Evolutionary conservation across 2,329 filamentous ascomycete species (phyloP).

Genomic region (Pseudovirgaria hyperparasitica): DNA sequence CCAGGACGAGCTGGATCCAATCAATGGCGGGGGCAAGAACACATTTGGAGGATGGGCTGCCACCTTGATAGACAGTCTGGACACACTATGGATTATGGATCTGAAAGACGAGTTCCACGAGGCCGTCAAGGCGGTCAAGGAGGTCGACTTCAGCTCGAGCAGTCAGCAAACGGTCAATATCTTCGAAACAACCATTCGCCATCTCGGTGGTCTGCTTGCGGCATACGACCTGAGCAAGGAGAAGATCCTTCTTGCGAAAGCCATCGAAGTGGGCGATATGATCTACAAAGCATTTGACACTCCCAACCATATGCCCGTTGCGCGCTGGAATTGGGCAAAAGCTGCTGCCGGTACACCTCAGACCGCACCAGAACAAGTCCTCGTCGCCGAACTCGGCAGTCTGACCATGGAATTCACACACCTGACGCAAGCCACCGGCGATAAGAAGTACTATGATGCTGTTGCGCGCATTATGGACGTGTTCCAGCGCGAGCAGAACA

Average conservation of each 20-base stretch:
- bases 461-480: constrained; percentile 20
- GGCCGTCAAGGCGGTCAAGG: constrained; percentile 30
- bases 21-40: constrained; percentile 24
- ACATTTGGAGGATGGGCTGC: constrained; percentile 37
- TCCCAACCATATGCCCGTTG: constrained; percentile 29
- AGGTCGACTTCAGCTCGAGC: constrained; percentile 31
- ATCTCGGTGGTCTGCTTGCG: constrained; percentile 23
- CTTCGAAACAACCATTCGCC: constrained; percentile 38
- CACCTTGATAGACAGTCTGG: constrained; percentile 33
- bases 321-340: constrained; percentile 27
- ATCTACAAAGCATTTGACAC: constrained; percentile 37
- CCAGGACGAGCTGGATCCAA: constrained; percentile 32
- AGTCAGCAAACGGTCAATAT: constrained; percentile 31
- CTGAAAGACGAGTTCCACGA: constrained; percentile 34
- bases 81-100: constrained; percentile 37
- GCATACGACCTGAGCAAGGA: constrained; percentile 25
- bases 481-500: constrained; percentile 17
- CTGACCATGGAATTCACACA: constrained; percentile 29
- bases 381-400: constrained; percentile 35
- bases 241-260: constrained; percentile 22
- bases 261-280: constrained; percentile 27
- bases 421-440: constrained; percentile 21
- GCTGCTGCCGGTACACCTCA: constrained; percentile 13
- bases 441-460: constrained; percentile 24
- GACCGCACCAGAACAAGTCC: constrained; percentile 25